These are phyloP conservation scores for Phytomonas francai DNA, from an alignment of 208 protist species.

Conservation along the genomic window DNA sequence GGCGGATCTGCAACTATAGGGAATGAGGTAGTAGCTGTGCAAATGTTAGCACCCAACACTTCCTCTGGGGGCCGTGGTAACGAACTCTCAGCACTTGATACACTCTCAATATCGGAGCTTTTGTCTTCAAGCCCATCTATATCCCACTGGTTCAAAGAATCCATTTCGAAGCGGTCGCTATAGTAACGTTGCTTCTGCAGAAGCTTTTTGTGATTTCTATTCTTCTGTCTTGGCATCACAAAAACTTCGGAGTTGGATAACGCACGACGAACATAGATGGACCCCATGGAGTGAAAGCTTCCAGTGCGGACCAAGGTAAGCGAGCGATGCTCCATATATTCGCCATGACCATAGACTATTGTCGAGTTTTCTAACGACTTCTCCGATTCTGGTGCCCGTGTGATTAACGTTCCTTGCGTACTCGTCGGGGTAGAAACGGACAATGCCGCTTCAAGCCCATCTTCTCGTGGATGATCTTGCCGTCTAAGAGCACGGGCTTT, in stretches of 20 bases:
- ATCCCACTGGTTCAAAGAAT: not conserved
- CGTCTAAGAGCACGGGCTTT: not conserved
- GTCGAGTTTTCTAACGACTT: not conserved
- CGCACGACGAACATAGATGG: not conserved
- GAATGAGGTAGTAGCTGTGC: not conserved
- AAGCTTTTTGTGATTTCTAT: not conserved
- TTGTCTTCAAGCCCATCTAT: not conserved
- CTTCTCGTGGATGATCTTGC: not conserved
- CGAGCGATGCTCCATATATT: not conserved
- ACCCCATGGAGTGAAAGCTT: not conserved
- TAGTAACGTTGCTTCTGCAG: not conserved
- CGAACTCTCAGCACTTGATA: not conserved
- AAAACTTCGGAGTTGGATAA: not conserved
- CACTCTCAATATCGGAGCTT: not conserved
- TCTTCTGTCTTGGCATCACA: not conserved
- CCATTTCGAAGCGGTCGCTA: not conserved
- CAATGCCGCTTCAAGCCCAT: not conserved
- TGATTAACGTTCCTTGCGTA: not conserved
- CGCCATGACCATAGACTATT: not conserved
- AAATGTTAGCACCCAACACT: not conserved
- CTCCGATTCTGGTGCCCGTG: not conserved
- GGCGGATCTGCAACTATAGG: not conserved
- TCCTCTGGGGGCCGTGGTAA: not conserved
- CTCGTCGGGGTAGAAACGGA: not conserved
- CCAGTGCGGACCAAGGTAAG: not conserved